phyloP scores from a whole-genome alignment of 2,329 filamentous ascomycete species.

The Phyllosticta citriasiana region DNA sequence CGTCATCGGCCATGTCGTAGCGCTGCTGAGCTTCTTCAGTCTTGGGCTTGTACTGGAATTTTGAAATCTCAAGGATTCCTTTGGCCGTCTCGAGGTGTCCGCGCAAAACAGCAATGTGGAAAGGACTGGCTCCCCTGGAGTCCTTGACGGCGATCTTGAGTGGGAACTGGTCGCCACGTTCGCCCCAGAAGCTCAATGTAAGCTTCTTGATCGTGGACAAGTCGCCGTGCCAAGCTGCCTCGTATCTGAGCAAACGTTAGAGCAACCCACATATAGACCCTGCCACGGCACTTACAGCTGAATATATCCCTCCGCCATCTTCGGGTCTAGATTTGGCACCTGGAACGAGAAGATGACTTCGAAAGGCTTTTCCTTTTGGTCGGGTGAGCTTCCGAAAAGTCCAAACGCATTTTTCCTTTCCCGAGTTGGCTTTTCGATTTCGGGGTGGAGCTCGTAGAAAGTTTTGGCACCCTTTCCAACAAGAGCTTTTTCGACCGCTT shows the following conservation, averaged over 20 bases:
- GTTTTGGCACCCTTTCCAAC: constrained; percentile 53
- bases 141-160: constrained; percentile 56
- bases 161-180: constrained; percentile 45
- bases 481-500: constrained; percentile 46
- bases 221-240: constrained; percentile 66
- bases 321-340: constrained; percentile 40
- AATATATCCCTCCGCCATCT: constrained; percentile 49
- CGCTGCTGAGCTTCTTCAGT: constrained; percentile 41
- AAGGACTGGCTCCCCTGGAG: constrained; percentile 44
- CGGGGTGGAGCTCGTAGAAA: constrained; percentile 54
- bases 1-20: constrained; percentile 33
- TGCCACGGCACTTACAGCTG: constrained; percentile 42
- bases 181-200: constrained; percentile 50
- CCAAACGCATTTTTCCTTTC: not conserved
- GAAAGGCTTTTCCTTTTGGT: not conserved
- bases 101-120: constrained; percentile 57
- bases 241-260: constrained; percentile 39
- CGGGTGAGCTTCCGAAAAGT: not conserved
- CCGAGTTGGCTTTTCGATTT: constrained; percentile 11
- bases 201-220: constrained; percentile 54
- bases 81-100: constrained; percentile 56
- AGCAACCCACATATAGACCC: not conserved
- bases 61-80: constrained; percentile 59
- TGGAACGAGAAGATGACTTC: constrained; percentile 42
- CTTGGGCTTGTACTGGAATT: constrained; percentile 55